Evolutionary conservation across 208 protist species (phyloP).

Genomic region (Acanthamoeba healyi): DNA sequence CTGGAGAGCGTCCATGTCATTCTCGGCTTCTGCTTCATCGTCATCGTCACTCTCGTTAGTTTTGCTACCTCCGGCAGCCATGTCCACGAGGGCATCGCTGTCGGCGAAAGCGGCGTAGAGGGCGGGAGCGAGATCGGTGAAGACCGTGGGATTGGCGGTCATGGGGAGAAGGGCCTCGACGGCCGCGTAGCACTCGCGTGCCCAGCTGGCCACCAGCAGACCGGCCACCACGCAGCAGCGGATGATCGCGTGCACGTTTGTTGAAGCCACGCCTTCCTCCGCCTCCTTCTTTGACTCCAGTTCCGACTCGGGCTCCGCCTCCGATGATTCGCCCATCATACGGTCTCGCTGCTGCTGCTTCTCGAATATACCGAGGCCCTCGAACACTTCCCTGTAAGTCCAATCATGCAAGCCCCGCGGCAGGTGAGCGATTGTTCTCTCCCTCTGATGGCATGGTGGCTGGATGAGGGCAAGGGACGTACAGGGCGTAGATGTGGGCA

Average conservation of each 20-base stretch:
- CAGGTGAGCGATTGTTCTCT: background rate
- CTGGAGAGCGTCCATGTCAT: constrained; percentile 3
- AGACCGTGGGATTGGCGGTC: background rate
- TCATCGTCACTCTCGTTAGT: background rate
- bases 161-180: constrained; percentile 30
- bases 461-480: background rate
- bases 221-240: constrained; percentile 58
- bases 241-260: background rate
- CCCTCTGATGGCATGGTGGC: too few species aligned
- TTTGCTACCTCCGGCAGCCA: background rate
- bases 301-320: too few species aligned
- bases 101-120: background rate
- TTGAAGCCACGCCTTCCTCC: background rate
- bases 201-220: constrained; percentile 38
- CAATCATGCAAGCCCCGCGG: too few species aligned
- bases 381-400: background rate
- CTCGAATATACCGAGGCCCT: constrained; percentile 34
- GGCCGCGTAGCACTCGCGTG: constrained; percentile 23
- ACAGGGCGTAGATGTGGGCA: constrained; percentile 15
- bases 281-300: constrained; percentile 5
- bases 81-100: background rate
- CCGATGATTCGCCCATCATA: too few species aligned
- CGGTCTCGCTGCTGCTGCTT: constrained; percentile 40
- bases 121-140: constrained; percentile 9
- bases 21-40: background rate